Conservation (phyloP, 768 basidiomycete genomes). For the Tylopilus felleus region DNA sequence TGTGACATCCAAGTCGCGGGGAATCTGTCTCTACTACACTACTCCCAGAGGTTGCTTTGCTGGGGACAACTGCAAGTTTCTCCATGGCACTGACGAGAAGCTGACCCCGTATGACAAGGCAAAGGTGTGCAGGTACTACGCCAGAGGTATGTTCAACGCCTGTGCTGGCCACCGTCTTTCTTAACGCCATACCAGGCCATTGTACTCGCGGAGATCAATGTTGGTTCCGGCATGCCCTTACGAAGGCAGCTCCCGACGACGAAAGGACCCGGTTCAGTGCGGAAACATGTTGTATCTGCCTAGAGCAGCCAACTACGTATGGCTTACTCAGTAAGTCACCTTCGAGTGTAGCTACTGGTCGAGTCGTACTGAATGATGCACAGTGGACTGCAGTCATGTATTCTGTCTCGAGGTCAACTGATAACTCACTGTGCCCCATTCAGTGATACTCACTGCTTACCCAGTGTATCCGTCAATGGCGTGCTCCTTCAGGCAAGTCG, state of each 20-base stretch:
- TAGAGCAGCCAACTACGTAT: conserved; percentile 66
- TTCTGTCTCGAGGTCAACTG: conserved; percentile 65
- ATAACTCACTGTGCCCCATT: background rate
- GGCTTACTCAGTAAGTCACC: conserved; percentile 59
- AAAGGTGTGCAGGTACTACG: conserved; percentile 67
- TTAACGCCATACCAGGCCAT: conserved; percentile 45
- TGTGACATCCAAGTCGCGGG: conserved; percentile 66
- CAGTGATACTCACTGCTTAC: conserved; percentile 3
- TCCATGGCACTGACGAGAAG: conserved; percentile 52
- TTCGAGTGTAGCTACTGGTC: background rate
- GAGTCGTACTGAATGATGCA: conserved; percentile 4
- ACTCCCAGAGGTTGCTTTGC: conserved; percentile 66
- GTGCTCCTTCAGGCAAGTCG: conserved; percentile 53
- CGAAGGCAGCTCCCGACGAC: conserved; percentile 19
- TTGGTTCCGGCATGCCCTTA: conserved; percentile 66
- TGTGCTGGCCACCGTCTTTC: background rate
- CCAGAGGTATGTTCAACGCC: conserved; percentile 41
- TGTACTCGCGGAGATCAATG: conserved; percentile 68
- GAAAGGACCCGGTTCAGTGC: conserved; percentile 35
- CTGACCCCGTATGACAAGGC: conserved; percentile 68
- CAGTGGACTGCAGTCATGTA: conserved; percentile 72
- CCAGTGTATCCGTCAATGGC: conserved; percentile 80
- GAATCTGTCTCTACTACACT: conserved; percentile 66
- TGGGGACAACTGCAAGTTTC: conserved; percentile 70
- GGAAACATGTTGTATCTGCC: conserved; percentile 66